Evolutionary conservation across 257 asterid species (phyloP).

Genomic region (Lantana camara): DNA sequence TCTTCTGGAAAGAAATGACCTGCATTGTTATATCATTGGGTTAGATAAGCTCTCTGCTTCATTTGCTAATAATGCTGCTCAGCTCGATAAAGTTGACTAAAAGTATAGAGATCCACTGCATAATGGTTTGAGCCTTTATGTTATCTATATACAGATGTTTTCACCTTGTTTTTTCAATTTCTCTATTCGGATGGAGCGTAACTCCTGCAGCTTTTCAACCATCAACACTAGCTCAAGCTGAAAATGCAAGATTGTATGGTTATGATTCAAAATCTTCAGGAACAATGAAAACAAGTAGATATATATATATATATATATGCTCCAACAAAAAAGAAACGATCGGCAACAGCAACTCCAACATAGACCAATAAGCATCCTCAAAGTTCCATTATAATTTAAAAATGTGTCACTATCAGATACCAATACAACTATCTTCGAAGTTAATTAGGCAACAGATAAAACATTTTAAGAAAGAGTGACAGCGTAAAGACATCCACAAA

Average conservation of each 20-base stretch:
- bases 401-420: not conserved
- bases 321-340: not conserved
- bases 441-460: not conserved
- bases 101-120: conserved; percentile 18
- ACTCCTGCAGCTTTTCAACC: conserved; percentile 91
- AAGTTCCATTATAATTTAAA: conserved; percentile 18
- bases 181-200: conserved; percentile 82
- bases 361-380: conserved; percentile 9
- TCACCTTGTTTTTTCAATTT: conserved; percentile 94
- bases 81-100: conserved; percentile 9
- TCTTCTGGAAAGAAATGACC: conserved; percentile 97
- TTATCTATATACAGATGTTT: not conserved
- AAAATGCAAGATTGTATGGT: conserved; percentile 29
- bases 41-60: conserved; percentile 16
- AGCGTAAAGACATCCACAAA: not conserved
- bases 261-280: conserved; percentile 15
- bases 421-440: conserved; percentile 5
- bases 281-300: conserved; percentile 5
- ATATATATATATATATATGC: not conserved
- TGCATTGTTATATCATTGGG: conserved; percentile 31
- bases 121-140: conserved; percentile 1
- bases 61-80: not conserved
- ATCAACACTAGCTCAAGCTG: conserved; percentile 93
- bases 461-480: not conserved
- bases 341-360: conserved; percentile 11